phyloP scores from a whole-genome alignment of 208 protist species.

The Crithidia sp. region DNA sequence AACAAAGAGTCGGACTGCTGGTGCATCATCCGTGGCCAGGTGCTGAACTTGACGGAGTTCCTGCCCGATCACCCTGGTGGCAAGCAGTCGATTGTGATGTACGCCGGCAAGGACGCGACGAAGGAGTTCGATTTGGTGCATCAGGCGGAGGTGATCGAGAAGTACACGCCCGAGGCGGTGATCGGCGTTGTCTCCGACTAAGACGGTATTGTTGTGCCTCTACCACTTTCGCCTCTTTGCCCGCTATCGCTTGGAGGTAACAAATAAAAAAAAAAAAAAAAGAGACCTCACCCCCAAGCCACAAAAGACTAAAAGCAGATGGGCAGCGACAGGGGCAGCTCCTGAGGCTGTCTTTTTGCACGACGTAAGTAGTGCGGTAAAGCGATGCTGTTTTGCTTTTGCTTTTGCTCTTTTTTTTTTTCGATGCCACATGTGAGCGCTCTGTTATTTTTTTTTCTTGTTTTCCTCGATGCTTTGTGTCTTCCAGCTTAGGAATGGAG shows the following conservation, averaged over 20 bases:
- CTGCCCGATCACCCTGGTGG: conserved; percentile 67
- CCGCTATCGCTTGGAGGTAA: neutral
- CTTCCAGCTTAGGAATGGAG: neutral
- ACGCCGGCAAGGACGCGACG: conserved; percentile 69
- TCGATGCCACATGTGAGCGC: neutral
- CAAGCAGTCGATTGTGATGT: conserved; percentile 53
- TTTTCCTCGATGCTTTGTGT: conserved; percentile 19
- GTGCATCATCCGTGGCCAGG: conserved; percentile 49
- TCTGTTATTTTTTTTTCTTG: conserved; percentile 17
- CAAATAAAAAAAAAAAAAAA: neutral
- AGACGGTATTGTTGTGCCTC: neutral
- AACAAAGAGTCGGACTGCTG: conserved; percentile 65
- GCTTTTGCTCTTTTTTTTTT: neutral
- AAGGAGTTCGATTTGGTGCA: conserved; percentile 66
- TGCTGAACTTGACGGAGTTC: conserved; percentile 64
- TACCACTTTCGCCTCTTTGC: no score
- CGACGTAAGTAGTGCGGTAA: no score
- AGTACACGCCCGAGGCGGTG: conserved; percentile 58
- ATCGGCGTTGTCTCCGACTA: conserved; percentile 50
- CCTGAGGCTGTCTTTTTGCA: no score
- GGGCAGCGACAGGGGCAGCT: no score
- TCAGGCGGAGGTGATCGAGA: conserved; percentile 54
- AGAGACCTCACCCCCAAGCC: neutral
- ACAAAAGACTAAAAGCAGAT: neutral
- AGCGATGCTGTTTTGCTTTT: no score